Evolutionary conservation across 805 yeast species (phyloP), one percentile per base, ranked within the genome.

Genomic region (Yamadazyma ubonensis): DNA sequence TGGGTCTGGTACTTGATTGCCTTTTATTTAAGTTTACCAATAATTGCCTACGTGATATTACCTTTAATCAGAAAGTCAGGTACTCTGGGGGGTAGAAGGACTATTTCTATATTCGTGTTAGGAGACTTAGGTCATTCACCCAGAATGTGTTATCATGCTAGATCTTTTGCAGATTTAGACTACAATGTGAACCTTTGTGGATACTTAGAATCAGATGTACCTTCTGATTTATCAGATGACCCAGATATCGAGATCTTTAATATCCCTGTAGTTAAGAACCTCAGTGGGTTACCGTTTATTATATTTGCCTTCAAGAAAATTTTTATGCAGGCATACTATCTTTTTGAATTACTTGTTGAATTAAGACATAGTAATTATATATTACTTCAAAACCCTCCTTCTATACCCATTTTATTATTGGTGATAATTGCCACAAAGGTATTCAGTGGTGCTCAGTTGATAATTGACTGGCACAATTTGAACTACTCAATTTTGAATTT

Each of bases 121-220:
- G 99, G 99, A 2, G 98, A 91, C 56, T 57, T 93, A 39, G 96
- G 96, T 10, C 95, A 89, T 55, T 90, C 97, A 0, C 99, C 99
- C 5, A 71, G 99, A 44, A 93, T 91, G 85, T 75, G 83, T 50
- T 86, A 91, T 61, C 99, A 93, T 58, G 96, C 95, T 0, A 64
- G 71, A 42, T 83, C 91, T 39, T 80, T 93, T 51, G 75, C 84
- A n/a, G 59, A 71, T 22, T 61, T 67, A 12, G 93, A 89, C 0
- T 84, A 81, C 59, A 67, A 71, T 33, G 98, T 93, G 3, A 86
- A 83, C 42, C 59, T 93, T 23, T 85, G 95, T 58, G 99, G 99
- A 0, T 91, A 90, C 51, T 48, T 81, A 0, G 85, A 81, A 40
- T 74, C 79, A 22, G 56, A 60, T 6, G 69, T 83, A 1, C 78